Evolutionary conservation across 2,329 filamentous ascomycete species (phyloP).

Genomic region (Epichloe elymi): DNA sequence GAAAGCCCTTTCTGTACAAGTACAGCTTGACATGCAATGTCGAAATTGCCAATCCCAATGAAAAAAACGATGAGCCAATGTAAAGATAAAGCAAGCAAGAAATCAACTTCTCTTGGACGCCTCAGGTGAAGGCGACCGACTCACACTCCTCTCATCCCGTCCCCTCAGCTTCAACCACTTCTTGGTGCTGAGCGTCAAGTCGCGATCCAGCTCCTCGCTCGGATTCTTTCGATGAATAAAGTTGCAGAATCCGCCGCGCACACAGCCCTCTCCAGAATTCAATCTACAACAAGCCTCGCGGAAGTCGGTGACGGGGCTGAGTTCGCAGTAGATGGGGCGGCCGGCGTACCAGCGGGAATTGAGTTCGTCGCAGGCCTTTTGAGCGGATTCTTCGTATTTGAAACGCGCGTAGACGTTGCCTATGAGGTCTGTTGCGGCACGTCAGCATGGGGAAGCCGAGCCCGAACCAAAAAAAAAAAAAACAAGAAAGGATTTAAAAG

Average conservation of each 20-base stretch:
- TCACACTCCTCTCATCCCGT: slow-evolving; percentile 69
- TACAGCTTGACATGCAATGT: background rate
- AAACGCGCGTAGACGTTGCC: slow-evolving; percentile 99
- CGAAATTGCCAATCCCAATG: background rate
- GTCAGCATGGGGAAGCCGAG: slow-evolving; percentile 11
- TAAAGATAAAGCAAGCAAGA: background rate
- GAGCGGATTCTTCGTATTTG: slow-evolving; percentile 97
- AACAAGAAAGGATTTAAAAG: too few relatives aligned
- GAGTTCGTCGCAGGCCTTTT: slow-evolving; percentile 84
- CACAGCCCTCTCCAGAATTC: slow-evolving; percentile 90
- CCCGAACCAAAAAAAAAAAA: too few relatives aligned
- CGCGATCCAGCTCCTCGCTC: slow-evolving; percentile 71
- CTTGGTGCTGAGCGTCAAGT: slow-evolving; percentile 79
- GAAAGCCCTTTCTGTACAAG: background rate
- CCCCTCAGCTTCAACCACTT: slow-evolving; percentile 88
- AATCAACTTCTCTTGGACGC: slow-evolving; percentile 52
- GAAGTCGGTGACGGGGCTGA: slow-evolving; percentile 95
- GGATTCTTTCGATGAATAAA: slow-evolving; percentile 99
- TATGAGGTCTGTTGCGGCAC: slow-evolving; percentile 56
- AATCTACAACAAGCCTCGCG: slow-evolving; percentile 92
- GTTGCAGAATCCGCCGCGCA: slow-evolving; percentile 94
- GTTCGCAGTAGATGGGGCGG: slow-evolving; percentile 93
- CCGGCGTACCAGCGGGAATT: slow-evolving; percentile 96
- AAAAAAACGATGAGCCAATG: background rate
- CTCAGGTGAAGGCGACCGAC: slow-evolving; percentile 75